Evolutionary conservation across 2,329 filamentous ascomycete species (phyloP).

Genomic region (Scytalidium lignicola): DNA sequence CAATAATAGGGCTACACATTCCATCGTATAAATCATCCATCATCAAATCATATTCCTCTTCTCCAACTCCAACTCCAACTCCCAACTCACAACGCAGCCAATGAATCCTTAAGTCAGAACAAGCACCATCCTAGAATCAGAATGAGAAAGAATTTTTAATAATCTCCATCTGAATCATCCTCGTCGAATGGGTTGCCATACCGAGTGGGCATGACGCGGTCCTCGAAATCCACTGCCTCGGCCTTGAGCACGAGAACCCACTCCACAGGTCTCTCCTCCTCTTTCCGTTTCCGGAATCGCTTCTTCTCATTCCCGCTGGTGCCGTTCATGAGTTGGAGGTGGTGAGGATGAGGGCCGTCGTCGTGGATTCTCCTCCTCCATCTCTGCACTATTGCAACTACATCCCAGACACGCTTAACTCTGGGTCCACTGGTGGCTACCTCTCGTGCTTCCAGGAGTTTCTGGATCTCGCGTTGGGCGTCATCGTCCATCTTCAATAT

Average conservation of each 20-base stretch:
- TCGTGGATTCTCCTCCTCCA: slow-evolving; percentile 5
- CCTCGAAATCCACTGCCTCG: slow-evolving; percentile 4
- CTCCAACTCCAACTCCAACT: too few relatives aligned
- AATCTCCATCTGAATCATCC: background rate
- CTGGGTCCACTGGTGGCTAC: background rate
- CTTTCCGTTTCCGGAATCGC: background rate
- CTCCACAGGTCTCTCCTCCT: slow-evolving; percentile 4
- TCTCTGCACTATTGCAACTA: slow-evolving; percentile 5
- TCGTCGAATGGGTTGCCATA: background rate
- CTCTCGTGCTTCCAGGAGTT: slow-evolving; percentile 8
- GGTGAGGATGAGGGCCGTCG: background rate
- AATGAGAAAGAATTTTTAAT: background rate
- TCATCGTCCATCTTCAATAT: slow-evolving; percentile 7
- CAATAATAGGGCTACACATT: too few relatives aligned
- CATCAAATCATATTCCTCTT: too few relatives aligned
- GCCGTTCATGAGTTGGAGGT: background rate
- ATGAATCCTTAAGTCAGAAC: too few relatives aligned
- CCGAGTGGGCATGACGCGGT: slow-evolving; percentile 3
- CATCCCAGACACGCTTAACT: slow-evolving; percentile 4
- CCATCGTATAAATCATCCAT: too few relatives aligned
- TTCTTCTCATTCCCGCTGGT: background rate
- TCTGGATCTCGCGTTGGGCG: slow-evolving; percentile 14
- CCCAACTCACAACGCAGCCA: too few relatives aligned
- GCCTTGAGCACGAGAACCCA: slow-evolving; percentile 11
- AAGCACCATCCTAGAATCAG: too few relatives aligned